Evolutionary conservation across 140 eudicot genomes (phyloP), one percentile per base, ranked within the genome.

Genomic region (Bidens hawaiensis): DNA sequence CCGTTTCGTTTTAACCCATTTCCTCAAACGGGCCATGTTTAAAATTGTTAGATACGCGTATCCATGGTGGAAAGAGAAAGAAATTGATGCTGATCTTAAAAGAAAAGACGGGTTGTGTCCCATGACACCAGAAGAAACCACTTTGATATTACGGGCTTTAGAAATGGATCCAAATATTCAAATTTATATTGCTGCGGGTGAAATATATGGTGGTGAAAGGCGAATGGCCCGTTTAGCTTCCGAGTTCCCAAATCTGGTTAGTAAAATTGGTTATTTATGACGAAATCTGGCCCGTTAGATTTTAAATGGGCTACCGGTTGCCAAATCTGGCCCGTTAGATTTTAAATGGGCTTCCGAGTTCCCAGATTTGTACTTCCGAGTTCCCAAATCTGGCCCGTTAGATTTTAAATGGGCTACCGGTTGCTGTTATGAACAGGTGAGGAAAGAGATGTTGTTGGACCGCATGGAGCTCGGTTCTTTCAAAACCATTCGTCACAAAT

Each of bases 11-110:
- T 58, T 36, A 42, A 15, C 11, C 43, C 61, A 6, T 6, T 68
- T 54, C 8, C 69, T 77, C 31, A 62, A 30, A 18, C 28, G 60
- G 65, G 64, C 27, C 49, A 31, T 14, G 3, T 42, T 16, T 65
- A 15, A 54, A 64, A 52, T 60, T 7, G 38, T 34, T 58, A 83
- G 90, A 65, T 83, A 83, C 19, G 86, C 90, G n/a, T 83, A 83
- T 67, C 86, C 87, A 27, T 83, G 91, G 91, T 83, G 86, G 91
- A 83, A 83, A 73, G 91, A 83, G 58, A 83, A 83, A 77, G 79
- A 65, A 54, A 77, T 83, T 36, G 86, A 80, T 70, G 74, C 91
- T 11, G 84, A 80, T 41, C 30, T 67, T 24, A 83, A 83, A 67
- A 71, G 93, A 73, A 75, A 79, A 67, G 82, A 84, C 64, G 93